Conservation (phyloP, 2,329 filamentous ascomycete genomes). For the Aspergillus uvarum region DNA sequence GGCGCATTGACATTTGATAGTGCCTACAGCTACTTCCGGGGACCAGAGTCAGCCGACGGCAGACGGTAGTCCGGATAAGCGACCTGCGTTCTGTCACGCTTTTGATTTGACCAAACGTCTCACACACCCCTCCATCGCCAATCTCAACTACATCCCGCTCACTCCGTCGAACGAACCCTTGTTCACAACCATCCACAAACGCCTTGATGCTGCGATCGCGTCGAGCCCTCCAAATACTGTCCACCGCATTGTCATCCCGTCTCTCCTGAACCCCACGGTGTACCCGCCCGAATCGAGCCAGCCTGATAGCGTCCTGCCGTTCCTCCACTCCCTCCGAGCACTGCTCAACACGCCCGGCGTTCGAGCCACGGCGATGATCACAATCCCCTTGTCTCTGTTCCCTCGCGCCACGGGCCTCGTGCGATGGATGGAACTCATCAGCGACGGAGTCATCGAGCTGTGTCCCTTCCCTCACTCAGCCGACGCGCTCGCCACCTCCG, state of each 20-base stretch:
- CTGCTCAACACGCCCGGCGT: slow-evolving; percentile 67
- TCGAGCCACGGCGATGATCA: slow-evolving; percentile 70
- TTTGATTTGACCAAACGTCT: slow-evolving; percentile 72
- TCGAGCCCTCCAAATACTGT: slow-evolving; percentile 60
- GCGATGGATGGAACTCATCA: slow-evolving; percentile 81
- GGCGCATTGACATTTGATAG: slow-evolving; percentile 26
- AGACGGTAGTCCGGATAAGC: slow-evolving; percentile 20
- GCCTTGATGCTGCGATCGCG: slow-evolving; percentile 57
- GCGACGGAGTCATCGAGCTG: slow-evolving; percentile 83
- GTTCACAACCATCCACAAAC: slow-evolving; percentile 64
- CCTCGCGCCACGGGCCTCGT: slow-evolving; percentile 73
- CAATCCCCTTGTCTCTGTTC: slow-evolving; percentile 76
- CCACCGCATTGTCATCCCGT: slow-evolving; percentile 83
- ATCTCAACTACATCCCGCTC: slow-evolving; percentile 54
- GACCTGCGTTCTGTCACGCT: slow-evolving; percentile 64
- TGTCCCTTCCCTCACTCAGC: slow-evolving; percentile 67
- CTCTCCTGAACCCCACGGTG: slow-evolving; percentile 78
- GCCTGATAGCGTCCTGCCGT: slow-evolving; percentile 74
- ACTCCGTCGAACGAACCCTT: slow-evolving; percentile 48
- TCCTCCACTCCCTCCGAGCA: slow-evolving; percentile 74
- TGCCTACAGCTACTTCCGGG: slow-evolving; percentile 23
- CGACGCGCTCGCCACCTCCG: slow-evolving; percentile 52
- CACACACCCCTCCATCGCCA: slow-evolving; percentile 53
- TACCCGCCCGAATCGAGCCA: slow-evolving; percentile 69
- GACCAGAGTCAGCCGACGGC: slow-evolving; percentile 47